Evolutionary conservation across 768 basidiomycete genomes (phyloP), one percentile per base, ranked within the genome.

Genomic region (Suillus plorans): DNA sequence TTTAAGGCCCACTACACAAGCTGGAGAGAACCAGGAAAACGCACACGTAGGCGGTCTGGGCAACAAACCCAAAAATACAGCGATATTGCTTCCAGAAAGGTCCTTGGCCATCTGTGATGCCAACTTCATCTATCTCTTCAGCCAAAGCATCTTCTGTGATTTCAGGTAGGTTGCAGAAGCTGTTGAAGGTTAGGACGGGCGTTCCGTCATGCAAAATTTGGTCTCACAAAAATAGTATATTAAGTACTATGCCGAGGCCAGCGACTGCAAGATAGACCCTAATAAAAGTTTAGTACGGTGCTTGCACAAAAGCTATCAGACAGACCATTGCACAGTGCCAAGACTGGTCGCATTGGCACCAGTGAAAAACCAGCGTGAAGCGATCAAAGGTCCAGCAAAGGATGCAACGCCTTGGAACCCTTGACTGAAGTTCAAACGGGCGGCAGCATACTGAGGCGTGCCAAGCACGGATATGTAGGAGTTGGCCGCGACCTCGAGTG

Each of bases 351-450:
- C 84, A 73, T 91, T 90, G 58, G 74, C 81, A 5, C 86, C 90
- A 2, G 77, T 79, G 81, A 92, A 90, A 79, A 92, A 92, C 82
- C 85, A 91, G 61, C 85, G 80, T 5, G 89, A 85, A 28, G 89
- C 90, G 69, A 92, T 92, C 68, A 91, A 82, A 22, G 91, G 90
- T 4, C 91, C 87, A 10, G 85, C 80, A 72, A 92, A 91, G 4
- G 86, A 85, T 0, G 90, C 90, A 50, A 92, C 79, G 28, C 90
- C 91, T 70, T 91, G 89, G 79, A 89, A 91, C 5, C 89, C 88
- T 77, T 92, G 91, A 65, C 89, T 89, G 74, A 92, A 89, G 73
- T 91, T 91, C 60, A 93, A 81, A 36, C 91, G 83, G 69, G 89
- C 86, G 16, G 89, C 89, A 57, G 90, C 90, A 73, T 88, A 87